Evolutionary conservation across 2,329 filamentous ascomycete genomes (phyloP).

Genomic region (Pseudogymnoascus pannorum): DNA sequence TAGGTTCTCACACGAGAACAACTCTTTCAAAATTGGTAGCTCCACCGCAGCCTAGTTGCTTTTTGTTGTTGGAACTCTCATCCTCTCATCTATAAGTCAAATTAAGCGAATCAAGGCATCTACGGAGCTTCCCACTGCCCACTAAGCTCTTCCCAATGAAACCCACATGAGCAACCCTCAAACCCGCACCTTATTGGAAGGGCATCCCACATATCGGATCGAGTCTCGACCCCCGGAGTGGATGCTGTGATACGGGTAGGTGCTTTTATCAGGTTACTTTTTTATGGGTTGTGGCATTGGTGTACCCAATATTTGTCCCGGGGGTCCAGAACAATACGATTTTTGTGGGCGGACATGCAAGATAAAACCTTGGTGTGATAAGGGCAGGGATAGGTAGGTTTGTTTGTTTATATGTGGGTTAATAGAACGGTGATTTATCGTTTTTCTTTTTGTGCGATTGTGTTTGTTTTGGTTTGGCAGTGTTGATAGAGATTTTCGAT

Average conservation of each 20-base stretch:
- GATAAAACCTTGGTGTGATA: neutral
- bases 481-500: neutral
- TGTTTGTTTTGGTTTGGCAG: neutral
- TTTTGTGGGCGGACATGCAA: neutral
- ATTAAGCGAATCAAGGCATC: neutral
- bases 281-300: constrained; percentile 2
- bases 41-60: neutral
- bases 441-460: neutral
- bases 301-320: neutral
- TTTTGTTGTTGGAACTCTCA: neutral
- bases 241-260: neutral
- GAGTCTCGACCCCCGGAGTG: neutral
- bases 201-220: neutral
- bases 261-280: neutral
- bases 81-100: neutral
- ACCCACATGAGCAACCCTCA: neutral
- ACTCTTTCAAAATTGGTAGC: neutral
- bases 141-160: neutral
- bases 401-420: constrained; percentile 8
- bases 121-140: neutral
- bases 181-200: neutral
- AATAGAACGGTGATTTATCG: neutral
- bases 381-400: neutral
- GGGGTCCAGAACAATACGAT: neutral
- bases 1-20: neutral